Percentiles rank a stretch among this genome's conserved stretches.
phyloP scores from a whole-genome alignment of 768 basidiomycete species.

The Termitomyces sp. region DNA sequence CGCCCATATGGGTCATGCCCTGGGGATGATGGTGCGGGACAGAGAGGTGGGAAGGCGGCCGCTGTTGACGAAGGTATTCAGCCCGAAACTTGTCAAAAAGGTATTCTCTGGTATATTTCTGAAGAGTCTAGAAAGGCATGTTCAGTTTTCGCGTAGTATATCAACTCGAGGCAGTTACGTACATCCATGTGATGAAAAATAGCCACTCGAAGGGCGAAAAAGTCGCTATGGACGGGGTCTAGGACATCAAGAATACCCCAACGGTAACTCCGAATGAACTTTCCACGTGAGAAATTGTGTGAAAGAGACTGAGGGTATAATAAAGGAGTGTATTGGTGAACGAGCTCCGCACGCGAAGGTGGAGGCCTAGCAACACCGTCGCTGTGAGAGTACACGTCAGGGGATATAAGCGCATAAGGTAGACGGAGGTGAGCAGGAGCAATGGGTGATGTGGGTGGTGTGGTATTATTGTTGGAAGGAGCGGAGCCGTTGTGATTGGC shows the following conservation, averaged over 20 bases:
- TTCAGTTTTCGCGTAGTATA: conserved; percentile 10
- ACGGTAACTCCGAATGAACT: conserved; percentile 68
- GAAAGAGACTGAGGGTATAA: conserved; percentile 29
- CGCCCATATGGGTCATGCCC: conserved; percentile 35
- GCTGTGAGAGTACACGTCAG: conserved; percentile 80
- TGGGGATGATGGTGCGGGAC: conserved; percentile 34
- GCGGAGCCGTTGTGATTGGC: conserved; percentile 45
- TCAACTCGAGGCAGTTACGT: conserved; percentile 22
- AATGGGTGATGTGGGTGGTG: conserved; percentile 66
- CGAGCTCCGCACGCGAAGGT: conserved; percentile 64
- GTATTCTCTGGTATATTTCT: conserved; percentile 81
- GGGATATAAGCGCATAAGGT: conserved; percentile 82
- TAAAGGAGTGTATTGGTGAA: conserved; percentile 68
- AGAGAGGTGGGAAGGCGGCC: conserved; percentile 40
- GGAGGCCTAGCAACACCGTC: conserved; percentile 63
- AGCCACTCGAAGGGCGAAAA: conserved; percentile 67
- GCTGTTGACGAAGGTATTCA: conserved; percentile 51
- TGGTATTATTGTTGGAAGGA: conserved; percentile 38
- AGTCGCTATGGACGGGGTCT: conserved; percentile 78
- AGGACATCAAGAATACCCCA: conserved; percentile 85
- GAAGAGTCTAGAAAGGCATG: conserved; percentile 54
- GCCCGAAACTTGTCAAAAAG: conserved; percentile 71
- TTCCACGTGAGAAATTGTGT: conserved; percentile 50
- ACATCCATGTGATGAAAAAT: conserved; percentile 91
- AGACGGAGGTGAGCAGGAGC: conserved; percentile 57